phyloP scores from a whole-genome alignment of 495 filamentous ascomycete species.

The Annulohypoxylon bovei region DNA sequence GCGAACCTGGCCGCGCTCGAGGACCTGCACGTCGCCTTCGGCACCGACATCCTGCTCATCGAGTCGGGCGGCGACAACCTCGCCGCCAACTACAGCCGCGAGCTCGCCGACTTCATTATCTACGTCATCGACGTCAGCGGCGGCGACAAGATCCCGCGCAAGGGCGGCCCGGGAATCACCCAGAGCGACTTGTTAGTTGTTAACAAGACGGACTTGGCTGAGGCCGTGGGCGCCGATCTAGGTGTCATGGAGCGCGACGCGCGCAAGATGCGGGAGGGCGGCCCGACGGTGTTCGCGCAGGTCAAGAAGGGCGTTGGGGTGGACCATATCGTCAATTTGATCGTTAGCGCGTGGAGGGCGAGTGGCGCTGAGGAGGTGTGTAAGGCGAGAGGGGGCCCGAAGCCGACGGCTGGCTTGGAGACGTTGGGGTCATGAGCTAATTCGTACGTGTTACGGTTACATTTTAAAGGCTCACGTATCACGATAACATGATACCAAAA shows the following conservation, averaged over 20 bases:
- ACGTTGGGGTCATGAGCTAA: slow-evolving; percentile 28
- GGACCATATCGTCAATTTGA: slow-evolving; percentile 84
- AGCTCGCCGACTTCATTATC: slow-evolving; percentile 95
- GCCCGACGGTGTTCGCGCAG: slow-evolving; percentile 95
- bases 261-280: slow-evolving; percentile 92
- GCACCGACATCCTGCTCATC: slow-evolving; percentile 83
- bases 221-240: slow-evolving; percentile 90
- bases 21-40: slow-evolving; percentile 81
- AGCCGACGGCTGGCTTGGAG: slow-evolving; percentile 59
- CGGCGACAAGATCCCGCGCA: slow-evolving; percentile 96
- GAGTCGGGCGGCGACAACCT: slow-evolving; percentile 96
- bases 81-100: slow-evolving; percentile 92
- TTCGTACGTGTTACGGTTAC: background rate
- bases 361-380: slow-evolving; percentile 77
- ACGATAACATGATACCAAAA: slow-evolving; percentile 22
- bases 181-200: slow-evolving; percentile 91
- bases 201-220: slow-evolving; percentile 96
- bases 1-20: slow-evolving; percentile 93
- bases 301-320: slow-evolving; percentile 91
- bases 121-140: slow-evolving; percentile 98
- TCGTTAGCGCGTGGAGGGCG: slow-evolving; percentile 90
- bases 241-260: slow-evolving; percentile 95
- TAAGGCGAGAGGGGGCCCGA: slow-evolving; percentile 61
- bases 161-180: slow-evolving; percentile 96
- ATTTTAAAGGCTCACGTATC: background rate